These are phyloP conservation scores for Plantago elongata DNA, from an alignment of 257 asterid genomes.

Conservation along the genomic window DNA sequence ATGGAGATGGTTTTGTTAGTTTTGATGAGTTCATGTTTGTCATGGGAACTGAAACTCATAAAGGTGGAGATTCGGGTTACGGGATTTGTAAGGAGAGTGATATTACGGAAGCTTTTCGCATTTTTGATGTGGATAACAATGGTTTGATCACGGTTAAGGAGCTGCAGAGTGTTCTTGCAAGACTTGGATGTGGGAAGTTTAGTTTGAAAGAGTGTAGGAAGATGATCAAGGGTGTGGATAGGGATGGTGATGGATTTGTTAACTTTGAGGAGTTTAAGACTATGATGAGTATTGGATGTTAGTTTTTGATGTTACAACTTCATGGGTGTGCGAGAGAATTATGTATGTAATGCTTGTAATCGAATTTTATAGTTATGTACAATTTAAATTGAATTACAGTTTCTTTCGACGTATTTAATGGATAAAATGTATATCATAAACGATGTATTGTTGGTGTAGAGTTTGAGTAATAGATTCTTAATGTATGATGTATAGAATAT, in stretches of 20 bases:
- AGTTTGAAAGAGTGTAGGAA: conserved; percentile 40
- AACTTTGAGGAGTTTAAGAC: conserved; percentile 52
- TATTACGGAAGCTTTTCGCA: conserved; percentile 41
- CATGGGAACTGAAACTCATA: conserved; percentile 18
- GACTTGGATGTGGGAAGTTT: conserved; percentile 45
- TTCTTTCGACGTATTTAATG: no score
- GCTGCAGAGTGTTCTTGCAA: conserved; percentile 43
- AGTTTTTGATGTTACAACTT: neutral
- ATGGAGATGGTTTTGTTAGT: conserved; percentile 67
- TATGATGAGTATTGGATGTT: conserved; percentile 52
- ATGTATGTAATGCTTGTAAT: neutral
- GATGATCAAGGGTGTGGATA: conserved; percentile 64
- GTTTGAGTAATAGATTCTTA: no score
- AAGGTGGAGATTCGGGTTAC: neutral
- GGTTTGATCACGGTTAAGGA: conserved; percentile 61
- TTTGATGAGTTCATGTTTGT: conserved; percentile 56
- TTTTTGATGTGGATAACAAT: conserved; percentile 51
- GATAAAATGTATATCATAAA: no score
- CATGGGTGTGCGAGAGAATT: neutral
- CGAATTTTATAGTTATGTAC: no score
- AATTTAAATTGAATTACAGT: no score
- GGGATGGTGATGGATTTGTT: conserved; percentile 69
- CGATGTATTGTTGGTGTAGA: no score
- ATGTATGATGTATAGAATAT: no score
- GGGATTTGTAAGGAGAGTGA: conserved; percentile 33